Evolutionary conservation across 2,329 filamentous ascomycete species (phyloP).

Genomic region (Verticillium klebahnii): DNA sequence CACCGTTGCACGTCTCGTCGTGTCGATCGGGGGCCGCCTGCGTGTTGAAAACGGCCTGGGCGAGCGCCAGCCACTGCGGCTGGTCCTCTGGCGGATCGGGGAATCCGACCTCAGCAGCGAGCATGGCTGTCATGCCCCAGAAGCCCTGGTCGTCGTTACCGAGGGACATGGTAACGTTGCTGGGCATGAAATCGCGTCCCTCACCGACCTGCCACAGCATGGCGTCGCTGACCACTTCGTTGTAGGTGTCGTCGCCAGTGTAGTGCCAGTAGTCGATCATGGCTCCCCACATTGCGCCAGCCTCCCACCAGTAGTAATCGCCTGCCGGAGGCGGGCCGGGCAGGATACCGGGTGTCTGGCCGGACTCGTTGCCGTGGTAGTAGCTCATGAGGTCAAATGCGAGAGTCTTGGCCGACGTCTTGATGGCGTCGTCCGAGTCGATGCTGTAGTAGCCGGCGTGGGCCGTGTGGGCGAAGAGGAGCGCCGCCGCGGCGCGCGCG

Average conservation of each 20-base stretch:
- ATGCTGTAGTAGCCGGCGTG: background rate
- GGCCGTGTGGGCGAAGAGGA: background rate
- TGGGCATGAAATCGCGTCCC: conserved; percentile 54
- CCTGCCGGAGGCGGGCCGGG: conserved; percentile 49
- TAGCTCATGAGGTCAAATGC: conserved; percentile 46
- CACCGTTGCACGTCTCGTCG: conserved; percentile 59
- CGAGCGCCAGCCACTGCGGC: conserved; percentile 60
- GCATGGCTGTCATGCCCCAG: conserved; percentile 65
- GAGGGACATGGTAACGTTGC: conserved; percentile 52
- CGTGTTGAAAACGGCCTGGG: conserved; percentile 65
- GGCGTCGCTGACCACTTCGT: conserved; percentile 50
- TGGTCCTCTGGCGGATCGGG: conserved; percentile 50
- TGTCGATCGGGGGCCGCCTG: conserved; percentile 59
- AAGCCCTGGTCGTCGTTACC: conserved; percentile 68
- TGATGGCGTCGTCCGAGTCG: conserved; percentile 30
- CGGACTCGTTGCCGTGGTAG: conserved; percentile 46
- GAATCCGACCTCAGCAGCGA: conserved; percentile 61
- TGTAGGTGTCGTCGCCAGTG: conserved; percentile 61
- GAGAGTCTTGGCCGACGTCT: conserved; percentile 37
- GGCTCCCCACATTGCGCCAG: conserved; percentile 63
- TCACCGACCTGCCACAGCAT: conserved; percentile 56
- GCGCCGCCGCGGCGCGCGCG: background rate
- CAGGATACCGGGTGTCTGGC: conserved; percentile 50
- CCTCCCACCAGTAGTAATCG: conserved; percentile 73
- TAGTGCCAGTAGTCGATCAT: conserved; percentile 67